These are phyloP conservation scores for Rhodotorula kratochvilovae DNA, from an alignment of 768 basidiomycete genomes.

Conservation along the genomic window DNA sequence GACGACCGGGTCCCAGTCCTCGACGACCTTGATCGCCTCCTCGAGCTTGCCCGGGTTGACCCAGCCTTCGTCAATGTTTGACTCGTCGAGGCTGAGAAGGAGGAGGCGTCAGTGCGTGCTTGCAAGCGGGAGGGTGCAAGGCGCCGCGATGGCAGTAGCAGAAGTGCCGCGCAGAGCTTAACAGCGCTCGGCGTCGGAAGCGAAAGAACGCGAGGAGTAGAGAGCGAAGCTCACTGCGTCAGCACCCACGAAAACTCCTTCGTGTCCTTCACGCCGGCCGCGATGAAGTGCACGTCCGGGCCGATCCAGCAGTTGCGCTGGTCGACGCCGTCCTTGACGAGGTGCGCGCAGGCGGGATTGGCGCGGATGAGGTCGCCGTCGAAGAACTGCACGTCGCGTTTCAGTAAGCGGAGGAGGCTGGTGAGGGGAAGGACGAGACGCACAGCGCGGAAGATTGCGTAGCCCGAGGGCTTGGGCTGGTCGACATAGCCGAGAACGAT, in stretches of 20 bases:
- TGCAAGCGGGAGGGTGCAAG: not conserved
- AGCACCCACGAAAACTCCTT: constrained; percentile 28
- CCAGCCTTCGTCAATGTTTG: constrained; percentile 28
- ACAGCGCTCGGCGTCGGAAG: no score
- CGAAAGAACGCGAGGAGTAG: not conserved
- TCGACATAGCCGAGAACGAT: constrained; percentile 29
- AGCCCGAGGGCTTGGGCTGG: constrained; percentile 23
- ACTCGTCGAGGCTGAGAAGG: constrained; percentile 7
- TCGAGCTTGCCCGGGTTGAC: constrained; percentile 8
- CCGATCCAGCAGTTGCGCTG: constrained; percentile 18
- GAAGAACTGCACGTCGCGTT: not conserved
- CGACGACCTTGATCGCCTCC: constrained; percentile 30
- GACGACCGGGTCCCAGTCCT: constrained; percentile 21
- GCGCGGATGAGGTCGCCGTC: constrained; percentile 17
- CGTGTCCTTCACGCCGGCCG: constrained; percentile 10
- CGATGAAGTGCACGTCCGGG: constrained; percentile 30
- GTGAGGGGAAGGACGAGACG: not conserved
- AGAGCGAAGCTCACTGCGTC: constrained; percentile 6
- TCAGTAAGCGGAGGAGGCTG: not conserved
- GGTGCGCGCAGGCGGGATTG: constrained; percentile 12
- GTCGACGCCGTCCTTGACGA: constrained; percentile 7
- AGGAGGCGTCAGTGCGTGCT: not conserved
- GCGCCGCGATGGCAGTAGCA: no score
- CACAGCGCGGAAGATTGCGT: constrained; percentile 28
- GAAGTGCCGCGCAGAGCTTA: no score